A percentile compares a stretch with the other conserved stretches of the same genome.
phyloP scores from a whole-genome alignment of 2,329 filamentous ascomycete genomes.

The Furcasterigmium sp. region DNA sequence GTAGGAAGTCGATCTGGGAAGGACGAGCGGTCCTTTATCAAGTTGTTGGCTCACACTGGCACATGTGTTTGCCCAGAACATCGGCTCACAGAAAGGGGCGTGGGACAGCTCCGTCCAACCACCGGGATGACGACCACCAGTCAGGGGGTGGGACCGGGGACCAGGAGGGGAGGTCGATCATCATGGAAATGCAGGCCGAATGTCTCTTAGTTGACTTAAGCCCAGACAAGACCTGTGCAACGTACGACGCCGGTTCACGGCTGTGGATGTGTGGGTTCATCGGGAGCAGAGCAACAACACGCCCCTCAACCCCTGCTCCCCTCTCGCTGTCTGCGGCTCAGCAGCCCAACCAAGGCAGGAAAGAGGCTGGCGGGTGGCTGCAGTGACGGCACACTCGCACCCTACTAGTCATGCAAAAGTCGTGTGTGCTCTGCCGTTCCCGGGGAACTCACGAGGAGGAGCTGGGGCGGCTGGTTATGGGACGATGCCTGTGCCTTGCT shows the following conservation, averaged over 20 bases:
- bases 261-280: no score
- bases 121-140: background rate
- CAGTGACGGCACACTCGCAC: background rate
- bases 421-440: no score
- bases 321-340: background rate
- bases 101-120: background rate
- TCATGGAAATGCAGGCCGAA: constrained; percentile 8
- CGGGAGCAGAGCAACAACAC: no score
- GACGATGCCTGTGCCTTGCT: background rate
- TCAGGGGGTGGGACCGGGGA: background rate
- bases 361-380: background rate
- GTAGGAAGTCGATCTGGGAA: background rate
- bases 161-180: constrained; percentile 3
- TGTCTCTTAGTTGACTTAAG: constrained; percentile 1
- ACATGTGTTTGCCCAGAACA: background rate
- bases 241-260: no score
- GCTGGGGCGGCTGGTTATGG: background rate
- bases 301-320: background rate
- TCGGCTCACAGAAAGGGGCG: background rate
- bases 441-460: no score
- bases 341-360: background rate
- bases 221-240: background rate
- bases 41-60: background rate
- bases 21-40: background rate
- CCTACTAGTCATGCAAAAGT: no score